Base-by-base conservation (phyloP, 2,329 filamentous ascomycete genomes). In the Colletotrichum euphorbiae region DNA sequence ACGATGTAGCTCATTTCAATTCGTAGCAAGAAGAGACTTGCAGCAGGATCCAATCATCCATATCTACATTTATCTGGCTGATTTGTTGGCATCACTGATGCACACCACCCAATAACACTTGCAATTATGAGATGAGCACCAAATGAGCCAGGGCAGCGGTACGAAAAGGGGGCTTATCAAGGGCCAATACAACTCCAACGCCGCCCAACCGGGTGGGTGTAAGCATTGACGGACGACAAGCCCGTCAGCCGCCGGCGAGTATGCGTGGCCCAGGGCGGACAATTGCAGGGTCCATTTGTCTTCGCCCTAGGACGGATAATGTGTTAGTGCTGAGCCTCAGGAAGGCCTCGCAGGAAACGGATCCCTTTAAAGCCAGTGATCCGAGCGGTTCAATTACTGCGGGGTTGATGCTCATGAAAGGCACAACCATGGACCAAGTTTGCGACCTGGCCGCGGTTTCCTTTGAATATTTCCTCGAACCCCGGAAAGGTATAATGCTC, bases 171-270 rank as follows among this genome's bases (percentile, higher is more conserved):
- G 24, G 24, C 24, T 28, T 28, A 6, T 7, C 24, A 28, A 28
- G 3, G 24, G 24, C 24, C 24, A 28, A 28, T 6, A 28, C 24
- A 6, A 28, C 5, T 28, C 4, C 24, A 28, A 28, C 11, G 28
- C 6, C 28, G 12, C 55, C 19, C 19, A 48, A 31, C 43, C n/a
- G n/a, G n/a, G n/a, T n/a, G 2, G 56, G 3, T 11, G 43, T 59
- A 59, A 59, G 56, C 56, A 38, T 45, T 59, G 31, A n/a, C 19
- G 15, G 31, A n/a, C 19, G 15, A 4, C 33, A 33, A 51, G 56
- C 56, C 31, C 31, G 56, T 59, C 43, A 59, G 43, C 33, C 42
- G 42, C 42, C 13, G 28, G 43, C 56, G 13, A 46, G 6, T 11
- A 17, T 31, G 56, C 15, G 28, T 50, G 33, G 56, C 43, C 50